Percentiles rank a stretch among this genome's conserved stretches.
phyloP scores from a whole-genome alignment of 2,329 filamentous ascomycete genomes.

The Cladosporium sphaerospermum region DNA sequence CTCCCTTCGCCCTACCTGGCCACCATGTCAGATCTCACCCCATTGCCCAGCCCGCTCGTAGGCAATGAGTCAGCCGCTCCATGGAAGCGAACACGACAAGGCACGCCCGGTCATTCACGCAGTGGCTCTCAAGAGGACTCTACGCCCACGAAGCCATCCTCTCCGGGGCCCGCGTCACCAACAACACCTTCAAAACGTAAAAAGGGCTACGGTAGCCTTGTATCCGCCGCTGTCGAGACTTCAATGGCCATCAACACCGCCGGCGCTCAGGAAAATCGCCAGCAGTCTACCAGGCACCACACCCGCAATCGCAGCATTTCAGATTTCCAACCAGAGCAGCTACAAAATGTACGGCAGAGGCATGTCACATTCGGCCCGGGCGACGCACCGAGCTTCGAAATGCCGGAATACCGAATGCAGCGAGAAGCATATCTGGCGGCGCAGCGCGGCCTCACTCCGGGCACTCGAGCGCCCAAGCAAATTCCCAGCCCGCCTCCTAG shows the following conservation, averaged over 20 bases:
- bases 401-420: conserved; percentile 51
- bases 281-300: conserved; percentile 38
- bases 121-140: conserved; percentile 28
- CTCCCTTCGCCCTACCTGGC: conserved; percentile 44
- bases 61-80: conserved; percentile 35
- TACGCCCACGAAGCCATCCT: conserved; percentile 19
- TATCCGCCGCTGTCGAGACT: conserved; percentile 36
- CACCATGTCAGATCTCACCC: conserved; percentile 46
- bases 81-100: conserved; percentile 36
- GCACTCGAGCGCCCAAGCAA: conserved; percentile 16
- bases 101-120: conserved; percentile 22
- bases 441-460: conserved; percentile 66
- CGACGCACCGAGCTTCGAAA: conserved; percentile 43
- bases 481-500: conserved; percentile 75
- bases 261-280: conserved; percentile 20
- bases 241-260: conserved; percentile 21
- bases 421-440: conserved; percentile 77
- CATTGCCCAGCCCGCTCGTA: conserved; percentile 45
- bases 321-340: conserved; percentile 73
- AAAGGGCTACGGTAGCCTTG: conserved; percentile 42
- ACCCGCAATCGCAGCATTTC: conserved; percentile 76
- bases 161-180: background rate
- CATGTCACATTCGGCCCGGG: conserved; percentile 64
- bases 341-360: conserved; percentile 59
- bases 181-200: conserved; percentile 35